Evolutionary conservation across 2,329 filamentous ascomycete species (phyloP).

Genomic region (Furcasterigmium furcatum): DNA sequence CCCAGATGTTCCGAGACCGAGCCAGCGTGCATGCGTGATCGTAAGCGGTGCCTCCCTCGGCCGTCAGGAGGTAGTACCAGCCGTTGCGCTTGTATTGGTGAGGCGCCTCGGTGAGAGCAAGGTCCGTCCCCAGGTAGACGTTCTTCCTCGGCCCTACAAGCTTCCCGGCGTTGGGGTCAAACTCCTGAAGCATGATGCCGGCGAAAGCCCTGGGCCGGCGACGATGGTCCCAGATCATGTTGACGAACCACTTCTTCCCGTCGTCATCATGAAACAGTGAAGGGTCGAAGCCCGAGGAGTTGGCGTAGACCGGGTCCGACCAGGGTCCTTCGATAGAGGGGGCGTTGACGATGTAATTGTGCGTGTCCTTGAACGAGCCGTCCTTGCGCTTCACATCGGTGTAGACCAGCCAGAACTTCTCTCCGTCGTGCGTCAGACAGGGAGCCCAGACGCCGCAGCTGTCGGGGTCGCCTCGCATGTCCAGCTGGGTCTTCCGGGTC

Average conservation of each 20-base stretch:
- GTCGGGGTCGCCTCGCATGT: constrained; percentile 57
- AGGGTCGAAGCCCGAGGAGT: constrained; percentile 62
- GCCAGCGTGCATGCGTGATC: constrained; percentile 60
- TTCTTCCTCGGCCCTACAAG: constrained; percentile 54
- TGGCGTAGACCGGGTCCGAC: constrained; percentile 58
- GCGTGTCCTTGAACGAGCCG: constrained; percentile 61
- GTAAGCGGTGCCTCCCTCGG: constrained; percentile 59
- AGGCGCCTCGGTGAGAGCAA: constrained; percentile 53
- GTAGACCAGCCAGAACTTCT: constrained; percentile 61
- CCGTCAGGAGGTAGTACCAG: constrained; percentile 58
- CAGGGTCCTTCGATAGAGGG: constrained; percentile 54
- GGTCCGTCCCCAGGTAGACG: constrained; percentile 51
- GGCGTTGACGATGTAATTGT: constrained; percentile 59
- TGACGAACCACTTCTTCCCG: constrained; percentile 53
- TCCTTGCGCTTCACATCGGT: constrained; percentile 67
- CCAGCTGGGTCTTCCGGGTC: constrained; percentile 45
- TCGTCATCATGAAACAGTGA: constrained; percentile 56
- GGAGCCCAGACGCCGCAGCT: constrained; percentile 64
- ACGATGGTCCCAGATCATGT: constrained; percentile 55
- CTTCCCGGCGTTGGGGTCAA: constrained; percentile 41
- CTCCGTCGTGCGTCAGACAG: constrained; percentile 58
- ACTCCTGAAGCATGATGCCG: constrained; percentile 58
- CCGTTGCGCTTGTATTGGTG: constrained; percentile 57
- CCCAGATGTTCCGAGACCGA: constrained; percentile 48
- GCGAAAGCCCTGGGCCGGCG: constrained; percentile 45